Evolutionary conservation across 148 eudicot species (phyloP), one percentile per base, ranked within the genome.

Genomic region (Fagopyrum homotropicum): DNA sequence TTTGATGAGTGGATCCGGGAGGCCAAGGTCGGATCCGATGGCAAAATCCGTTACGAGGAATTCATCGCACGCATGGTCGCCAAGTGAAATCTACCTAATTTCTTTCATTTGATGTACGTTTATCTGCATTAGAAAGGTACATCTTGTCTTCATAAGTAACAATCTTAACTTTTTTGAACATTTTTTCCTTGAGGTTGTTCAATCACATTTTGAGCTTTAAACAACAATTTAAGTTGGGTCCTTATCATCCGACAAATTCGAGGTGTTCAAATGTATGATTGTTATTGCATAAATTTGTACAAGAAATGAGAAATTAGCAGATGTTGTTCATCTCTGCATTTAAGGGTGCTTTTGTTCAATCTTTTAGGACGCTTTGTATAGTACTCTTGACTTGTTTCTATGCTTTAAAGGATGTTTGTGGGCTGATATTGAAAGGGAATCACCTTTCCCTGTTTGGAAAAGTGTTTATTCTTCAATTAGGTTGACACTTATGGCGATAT

Each of bases 1-100:
- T 93, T 93, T 77, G 98, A 93, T 79, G 97, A 93, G 91, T 93
- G 98, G 98, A 93, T 93, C 88, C 87, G 98, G 7, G 98, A 93
- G 79, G 90, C 90, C 35, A 92, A 92, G 80, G 92, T 90, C 73
- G 97, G 95, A 82, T 87, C 95, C 75, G 97, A 92, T 73, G 95
- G 97, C 0, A 83, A 85, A 81, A 92, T 92, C 76, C 83, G 83
- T 77, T 92, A 93, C 40, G 88, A 91, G 82, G 92, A 88, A 45
- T 81, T 83, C 72, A 88, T 90, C 60, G 81, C 85, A 30, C 73
- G 89, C 51, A 88, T 88, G 89, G 88, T 88, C 5, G 89, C 92
- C 69, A 88, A 86, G 77, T 88, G 87, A 88, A 35, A 72, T 49
- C 30, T 6, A 19, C 22, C 22, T 57, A 22, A 16, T 57, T 57